Base-by-base conservation (phyloP, 805 yeast species). In the Candida adriatica region DNA sequence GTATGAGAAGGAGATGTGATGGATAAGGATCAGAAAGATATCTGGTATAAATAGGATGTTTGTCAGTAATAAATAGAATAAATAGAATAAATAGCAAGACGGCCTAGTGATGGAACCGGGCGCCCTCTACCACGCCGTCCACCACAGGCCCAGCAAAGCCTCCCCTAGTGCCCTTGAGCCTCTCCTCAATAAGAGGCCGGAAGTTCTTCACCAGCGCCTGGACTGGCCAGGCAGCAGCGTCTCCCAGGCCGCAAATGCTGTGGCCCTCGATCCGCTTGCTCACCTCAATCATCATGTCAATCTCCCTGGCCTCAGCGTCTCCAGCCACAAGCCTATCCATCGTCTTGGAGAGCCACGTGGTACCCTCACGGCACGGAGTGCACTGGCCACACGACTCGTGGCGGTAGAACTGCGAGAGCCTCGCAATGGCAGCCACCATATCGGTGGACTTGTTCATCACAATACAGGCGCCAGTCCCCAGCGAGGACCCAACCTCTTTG, bases 371-470 rank as follows among this genome's bases (percentile, higher is more conserved):
- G 64, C 95, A 85, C 37, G 95, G 95, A 4, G 95, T 85, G 66
- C 95, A 85, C 64, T 85, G 95, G 38, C 95, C 94, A 64, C 95
- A 85, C 6, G 92, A 80, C 68, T 85, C 95, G 62, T 85, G 95
- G 66, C 80, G 82, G 67, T 83, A 85, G 59, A 85, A 85, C 26
- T 82, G 76, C 26, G 90, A 60, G 51, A 85, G 73, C 59, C 95
- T 72, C 61, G 85, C 94, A 56, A 85, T 85, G 46, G 90, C 92
- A 43, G 86, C 71, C 40, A 85, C 75, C 33, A 85, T 75, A 56
- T 85, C 94, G 23, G 94, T 81, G 49, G 78, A 75, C 65, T 83
- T 80, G 68, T 84, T 81, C 84, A 85, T 77, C 39, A 85, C 95
- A 57, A 85, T 85, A 36, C 85, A 94, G 11, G 95, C 95, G 24